Conservation (phyloP, 2,329 filamentous ascomycete genomes). For the Nigrospora oryzae region DNA sequence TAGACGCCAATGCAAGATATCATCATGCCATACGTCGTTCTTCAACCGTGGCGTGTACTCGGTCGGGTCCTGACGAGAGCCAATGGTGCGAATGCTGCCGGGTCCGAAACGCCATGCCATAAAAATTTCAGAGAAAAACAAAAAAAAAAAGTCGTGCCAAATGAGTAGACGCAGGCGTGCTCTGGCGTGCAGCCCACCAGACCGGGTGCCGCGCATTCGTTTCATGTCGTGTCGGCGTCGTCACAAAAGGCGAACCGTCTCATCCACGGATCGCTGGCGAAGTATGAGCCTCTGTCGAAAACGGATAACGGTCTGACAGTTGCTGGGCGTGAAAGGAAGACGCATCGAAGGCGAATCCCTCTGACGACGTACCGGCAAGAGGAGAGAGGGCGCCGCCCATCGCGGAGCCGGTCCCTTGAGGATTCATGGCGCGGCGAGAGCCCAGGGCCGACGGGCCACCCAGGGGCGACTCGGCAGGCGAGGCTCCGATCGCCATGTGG, state of each 20-base stretch:
- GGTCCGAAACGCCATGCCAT: slow-evolving; percentile 1
- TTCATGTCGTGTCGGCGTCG: not conserved
- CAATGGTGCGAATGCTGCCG: slow-evolving; percentile 1
- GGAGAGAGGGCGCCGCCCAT: slow-evolving; percentile 33
- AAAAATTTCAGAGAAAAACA: not conserved
- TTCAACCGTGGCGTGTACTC: not conserved
- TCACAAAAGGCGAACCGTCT: not conserved
- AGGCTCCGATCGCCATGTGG: slow-evolving; percentile 20
- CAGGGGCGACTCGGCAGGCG: slow-evolving; percentile 24
- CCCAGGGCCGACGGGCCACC: slow-evolving; percentile 15
- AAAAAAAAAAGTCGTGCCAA: not conserved
- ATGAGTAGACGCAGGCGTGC: not conserved
- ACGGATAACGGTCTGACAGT: slow-evolving; percentile 38
- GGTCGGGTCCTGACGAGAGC: not conserved
- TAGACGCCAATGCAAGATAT: not conserved
- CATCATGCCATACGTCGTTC: not conserved
- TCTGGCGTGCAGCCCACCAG: not conserved
- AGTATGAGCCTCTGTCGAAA: slow-evolving; percentile 38
- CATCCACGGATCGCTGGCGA: slow-evolving; percentile 39
- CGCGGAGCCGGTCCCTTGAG: slow-evolving; percentile 28
- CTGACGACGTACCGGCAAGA: slow-evolving; percentile 30
- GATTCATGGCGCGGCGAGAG: slow-evolving; percentile 22
- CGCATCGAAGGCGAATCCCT: slow-evolving; percentile 9
- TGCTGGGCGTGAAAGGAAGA: slow-evolving; percentile 24
- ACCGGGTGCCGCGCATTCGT: not conserved